Conservation (phyloP, 75 land plant genomes). For the Adiantum capillusveneris region DNA sequence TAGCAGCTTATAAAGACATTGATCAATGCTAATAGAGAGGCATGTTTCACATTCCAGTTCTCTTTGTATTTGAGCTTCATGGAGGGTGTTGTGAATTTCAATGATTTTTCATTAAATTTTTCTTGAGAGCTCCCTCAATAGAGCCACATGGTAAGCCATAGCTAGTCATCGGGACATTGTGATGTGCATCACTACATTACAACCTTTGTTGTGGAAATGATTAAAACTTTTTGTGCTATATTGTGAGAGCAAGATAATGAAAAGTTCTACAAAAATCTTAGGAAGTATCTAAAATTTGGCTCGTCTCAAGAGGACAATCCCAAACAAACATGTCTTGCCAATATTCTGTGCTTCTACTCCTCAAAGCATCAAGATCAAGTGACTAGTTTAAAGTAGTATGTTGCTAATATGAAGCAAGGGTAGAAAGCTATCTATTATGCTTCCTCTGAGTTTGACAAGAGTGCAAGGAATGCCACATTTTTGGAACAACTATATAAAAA, state of each 20-base stretch:
- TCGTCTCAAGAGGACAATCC: constrained; percentile 67
- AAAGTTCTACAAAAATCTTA: constrained; percentile 86
- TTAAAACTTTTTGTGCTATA: background rate
- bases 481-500: constrained; percentile 67
- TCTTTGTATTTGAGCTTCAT: constrained; percentile 88
- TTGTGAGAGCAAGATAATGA: constrained; percentile 69
- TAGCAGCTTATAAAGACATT: too few species aligned
- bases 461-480: constrained; percentile 92
- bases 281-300: constrained; percentile 83
- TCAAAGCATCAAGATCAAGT: constrained; percentile 74
- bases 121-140: constrained; percentile 96
- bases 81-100: constrained; percentile 97
- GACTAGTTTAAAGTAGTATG: constrained; percentile 82
- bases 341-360: constrained; percentile 86
- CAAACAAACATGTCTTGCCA: constrained; percentile 90
- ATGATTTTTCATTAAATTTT: constrained; percentile 94
- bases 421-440: constrained; percentile 93
- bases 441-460: constrained; percentile 79
- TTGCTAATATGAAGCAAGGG: constrained; percentile 90
- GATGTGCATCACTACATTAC: background rate
- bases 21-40: too few species aligned
- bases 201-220: background rate
- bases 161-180: background rate
- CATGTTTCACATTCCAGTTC: constrained; percentile 37
- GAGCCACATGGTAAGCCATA: constrained; percentile 73